Evolutionary conservation across 2,329 filamentous ascomycete species (phyloP).

Genomic region (Apiospora hydei): DNA sequence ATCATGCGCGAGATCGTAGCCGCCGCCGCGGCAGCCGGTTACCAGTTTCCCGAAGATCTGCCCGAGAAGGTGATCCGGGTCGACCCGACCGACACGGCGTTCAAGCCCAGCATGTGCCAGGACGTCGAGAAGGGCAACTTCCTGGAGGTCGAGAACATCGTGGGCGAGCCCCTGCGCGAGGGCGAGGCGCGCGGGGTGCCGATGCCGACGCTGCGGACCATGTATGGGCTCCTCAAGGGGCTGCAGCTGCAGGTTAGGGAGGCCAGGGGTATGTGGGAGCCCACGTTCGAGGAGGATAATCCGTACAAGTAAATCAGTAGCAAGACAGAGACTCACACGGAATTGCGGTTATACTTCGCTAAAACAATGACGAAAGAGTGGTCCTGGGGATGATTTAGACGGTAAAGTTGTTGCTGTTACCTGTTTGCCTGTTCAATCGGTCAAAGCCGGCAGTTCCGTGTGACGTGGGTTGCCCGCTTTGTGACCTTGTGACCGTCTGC

Average conservation of each 20-base stretch:
- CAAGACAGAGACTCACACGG: neutral
- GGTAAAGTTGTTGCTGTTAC: neutral
- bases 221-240: constrained; percentile 56
- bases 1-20: constrained; percentile 61
- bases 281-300: constrained; percentile 35
- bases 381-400: neutral
- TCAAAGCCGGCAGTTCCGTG: neutral
- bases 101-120: constrained; percentile 62
- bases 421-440: neutral
- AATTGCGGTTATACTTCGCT: neutral
- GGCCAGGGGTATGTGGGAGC: constrained; percentile 46
- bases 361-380: neutral
- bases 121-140: constrained; percentile 61
- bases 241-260: constrained; percentile 58
- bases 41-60: constrained; percentile 49
- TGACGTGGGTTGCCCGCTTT: constrained; percentile 4
- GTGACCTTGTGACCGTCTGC: neutral
- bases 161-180: constrained; percentile 63
- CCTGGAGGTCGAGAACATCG: constrained; percentile 62
- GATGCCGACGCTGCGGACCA: constrained; percentile 55
- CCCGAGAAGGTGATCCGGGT: constrained; percentile 53
- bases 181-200: constrained; percentile 55
- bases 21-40: constrained; percentile 53
- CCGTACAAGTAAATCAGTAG: constrained; percentile 35
- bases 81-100: constrained; percentile 57